A percentile compares a stretch with the other conserved stretches of the same genome.
Evolutionary conservation across 768 basidiomycete species (phyloP).

Genomic region (Hygrophoropsis aurantiaca): DNA sequence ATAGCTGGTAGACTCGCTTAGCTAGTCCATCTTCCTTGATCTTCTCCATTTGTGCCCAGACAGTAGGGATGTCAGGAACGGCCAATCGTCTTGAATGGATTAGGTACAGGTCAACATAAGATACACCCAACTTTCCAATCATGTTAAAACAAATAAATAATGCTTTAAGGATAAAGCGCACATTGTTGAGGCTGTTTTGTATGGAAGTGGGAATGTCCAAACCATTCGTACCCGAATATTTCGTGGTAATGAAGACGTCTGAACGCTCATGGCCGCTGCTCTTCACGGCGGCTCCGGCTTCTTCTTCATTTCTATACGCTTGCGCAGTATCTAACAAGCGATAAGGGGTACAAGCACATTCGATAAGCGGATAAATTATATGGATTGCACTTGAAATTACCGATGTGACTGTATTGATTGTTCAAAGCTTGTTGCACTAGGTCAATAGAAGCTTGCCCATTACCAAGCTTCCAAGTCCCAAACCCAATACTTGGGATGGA

Average conservation of each 20-base stretch:
- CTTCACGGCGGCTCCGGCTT: constrained; percentile 41
- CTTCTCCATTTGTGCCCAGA: constrained; percentile 65
- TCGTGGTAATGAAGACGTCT: constrained; percentile 66
- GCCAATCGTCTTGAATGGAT: constrained; percentile 60
- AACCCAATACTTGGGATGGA: constrained; percentile 52
- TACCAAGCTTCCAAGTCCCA: constrained; percentile 66
- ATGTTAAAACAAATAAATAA: not conserved
- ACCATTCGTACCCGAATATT: constrained; percentile 53
- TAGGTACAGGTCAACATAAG: constrained; percentile 71
- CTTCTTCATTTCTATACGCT: constrained; percentile 56
- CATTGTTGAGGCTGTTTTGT: constrained; percentile 52
- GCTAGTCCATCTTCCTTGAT: constrained; percentile 53
- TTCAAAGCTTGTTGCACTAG: constrained; percentile 63
- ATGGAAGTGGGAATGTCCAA: constrained; percentile 57
- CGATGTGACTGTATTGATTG: constrained; percentile 62
- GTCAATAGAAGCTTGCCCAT: constrained; percentile 49
- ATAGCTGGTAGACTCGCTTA: constrained; percentile 42
- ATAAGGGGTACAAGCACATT: not conserved
- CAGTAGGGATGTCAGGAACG: constrained; percentile 55
- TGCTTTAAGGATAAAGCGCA: no score
- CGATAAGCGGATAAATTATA: no score
- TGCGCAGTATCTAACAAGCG: constrained; percentile 60
- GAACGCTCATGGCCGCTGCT: constrained; percentile 57
- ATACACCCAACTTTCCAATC: constrained; percentile 58
- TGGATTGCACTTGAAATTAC: constrained; percentile 40